Evolutionary conservation across 768 basidiomycete species (phyloP).

Genomic region (Dentipellis fragilis): DNA sequence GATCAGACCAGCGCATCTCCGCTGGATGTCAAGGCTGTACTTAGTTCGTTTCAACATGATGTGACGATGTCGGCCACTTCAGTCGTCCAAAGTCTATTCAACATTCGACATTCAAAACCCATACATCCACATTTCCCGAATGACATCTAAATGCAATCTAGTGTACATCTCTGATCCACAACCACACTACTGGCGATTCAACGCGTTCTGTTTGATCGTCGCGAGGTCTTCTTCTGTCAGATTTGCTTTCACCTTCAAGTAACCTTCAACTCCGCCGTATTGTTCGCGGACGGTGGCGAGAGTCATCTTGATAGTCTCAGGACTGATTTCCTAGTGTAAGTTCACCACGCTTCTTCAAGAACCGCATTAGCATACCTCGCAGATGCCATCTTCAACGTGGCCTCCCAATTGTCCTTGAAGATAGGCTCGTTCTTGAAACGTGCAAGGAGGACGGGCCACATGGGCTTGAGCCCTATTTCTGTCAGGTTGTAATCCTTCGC

Average conservation of each 20-base stretch:
- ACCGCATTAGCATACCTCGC: background rate
- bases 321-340: background rate
- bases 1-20: no score
- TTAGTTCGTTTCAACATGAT: no score
- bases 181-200: background rate
- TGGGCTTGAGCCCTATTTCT: constrained; percentile 11
- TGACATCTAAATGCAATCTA: no score
- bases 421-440: constrained; percentile 7
- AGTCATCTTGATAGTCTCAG: background rate
- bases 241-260: background rate
- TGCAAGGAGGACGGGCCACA: constrained; percentile 3
- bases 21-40: no score
- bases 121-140: no score
- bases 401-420: constrained; percentile 6
- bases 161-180: no score
- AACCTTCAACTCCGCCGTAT: background rate
- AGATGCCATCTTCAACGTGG: constrained; percentile 8
- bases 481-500: constrained; percentile 15
- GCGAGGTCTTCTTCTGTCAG: constrained; percentile 1
- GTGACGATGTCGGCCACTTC: no score
- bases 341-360: background rate
- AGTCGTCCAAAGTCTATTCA: no score
- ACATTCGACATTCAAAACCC: no score
- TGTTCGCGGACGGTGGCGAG: background rate
- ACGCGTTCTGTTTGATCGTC: background rate